Evolutionary conservation across 148 eudicot genomes (phyloP), one percentile per base, ranked within the genome.

Genomic region (Fallopia convolvulus): DNA sequence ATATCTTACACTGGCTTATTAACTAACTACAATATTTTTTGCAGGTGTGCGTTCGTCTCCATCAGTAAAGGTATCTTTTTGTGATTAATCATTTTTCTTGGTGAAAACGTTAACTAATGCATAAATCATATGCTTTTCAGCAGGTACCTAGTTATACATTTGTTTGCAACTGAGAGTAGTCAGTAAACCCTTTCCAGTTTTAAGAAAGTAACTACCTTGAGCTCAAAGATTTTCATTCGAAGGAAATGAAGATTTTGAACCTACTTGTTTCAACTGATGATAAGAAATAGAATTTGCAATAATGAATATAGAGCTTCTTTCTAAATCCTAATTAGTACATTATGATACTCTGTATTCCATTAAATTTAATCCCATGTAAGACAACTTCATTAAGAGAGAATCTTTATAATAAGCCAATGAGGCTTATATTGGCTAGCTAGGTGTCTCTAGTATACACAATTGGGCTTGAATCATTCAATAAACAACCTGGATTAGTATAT

Each of bases 1-100:
- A 42, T 42, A 26, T 39, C 8, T 3, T 70, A 14, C 47, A 36
- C 23, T 20, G 21, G 26, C 18, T 9, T 39, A 55, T 9, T 18
- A 55, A 60, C 32, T 8, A 55, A 55, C 26, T 36, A 44, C 13
- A 1, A 21, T 60, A 75, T 80, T 58, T 79, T 39, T 81, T 70
- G 72, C 86, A 93, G 97, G 92, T 72, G 78, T 76, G 78, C 81
- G 77, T 80, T 84, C 88, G 26, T 83, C 84, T 74, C 70, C 76
- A 17, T 81, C 83, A 76, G 83, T 77, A 26, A 84, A 89, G 93
- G 98, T 88, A 86, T 41, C 12, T 65, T 8, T 84, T n/a, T 36
- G 55, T 13, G 47, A 2, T 33, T 39, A 70, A 7, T 23, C 15
- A 39, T 15, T 21, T 70, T 20, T 13, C 48, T 39, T n/a, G 32